Base-by-base conservation (phyloP, 352 stramenopile genomes). In the Phytophthora pini region DNA sequence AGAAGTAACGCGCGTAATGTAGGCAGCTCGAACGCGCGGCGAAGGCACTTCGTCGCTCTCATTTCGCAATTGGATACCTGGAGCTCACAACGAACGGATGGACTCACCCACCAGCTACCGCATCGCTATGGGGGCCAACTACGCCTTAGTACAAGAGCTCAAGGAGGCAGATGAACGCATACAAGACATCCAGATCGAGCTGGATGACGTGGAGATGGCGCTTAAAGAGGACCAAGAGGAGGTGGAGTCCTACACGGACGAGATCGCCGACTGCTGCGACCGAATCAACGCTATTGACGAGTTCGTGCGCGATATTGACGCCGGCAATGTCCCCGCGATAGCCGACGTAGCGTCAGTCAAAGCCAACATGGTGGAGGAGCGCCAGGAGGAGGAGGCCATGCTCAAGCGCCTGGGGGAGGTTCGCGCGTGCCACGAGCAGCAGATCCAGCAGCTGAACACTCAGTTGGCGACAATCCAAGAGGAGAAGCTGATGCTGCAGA, bases 221-320 rank as follows among this genome's bases (percentile, higher is more conserved):
- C 39, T 80, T 0, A 57, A 62, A 27, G 72, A 80, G 17, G 68
- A 75, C 45, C 56, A 59, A 1, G 72, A 80, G 22, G 68, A 80
- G 53, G 54, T 75, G 11, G 68, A 77, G 27, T 54, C 62, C 44
- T 80, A 80, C 49, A 68, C 64, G 8, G 72, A 80, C 56, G 72
- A 77, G 17, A 68, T 80, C 17, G 68, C 65, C 34, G 72, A 80
- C 61, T 80, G 72, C 50, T 60, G 56, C 56, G 72, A 80, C 32
- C 68, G 72, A 41, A 61, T 80, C 40, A 55, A 69, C 32, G 72
- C 72, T 50, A 77, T 80, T 13, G 72, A 80, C 50, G 68, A 77
- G 48, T 77, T 80, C 17, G 65, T 80, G 45, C 36, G 54, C 11
- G 72, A 80, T 22, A 49, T 80, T 20, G 20, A 67, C 17, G 64